A percentile compares a stretch with the other conserved stretches of the same genome.
phyloP scores from a whole-genome alignment of 306 rosid species.

The Astragalus membranaceus region DNA sequence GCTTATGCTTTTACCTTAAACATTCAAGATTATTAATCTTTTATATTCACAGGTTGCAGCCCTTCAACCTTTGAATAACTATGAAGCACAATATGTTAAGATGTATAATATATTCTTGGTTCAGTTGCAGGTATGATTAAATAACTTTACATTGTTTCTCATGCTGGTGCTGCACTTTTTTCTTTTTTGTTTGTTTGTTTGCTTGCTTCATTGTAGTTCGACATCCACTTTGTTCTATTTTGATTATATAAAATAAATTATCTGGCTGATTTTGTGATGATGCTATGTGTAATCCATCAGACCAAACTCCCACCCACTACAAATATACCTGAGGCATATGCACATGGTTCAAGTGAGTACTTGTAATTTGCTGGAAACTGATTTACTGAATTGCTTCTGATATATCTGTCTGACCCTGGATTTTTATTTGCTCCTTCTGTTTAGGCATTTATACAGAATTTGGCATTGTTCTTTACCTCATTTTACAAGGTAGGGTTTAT shows the following conservation, averaged over 20 bases:
- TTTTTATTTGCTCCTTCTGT: background rate
- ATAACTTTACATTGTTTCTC: background rate
- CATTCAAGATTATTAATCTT: background rate
- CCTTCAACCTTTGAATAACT: constrained; percentile 68
- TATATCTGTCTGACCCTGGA: background rate
- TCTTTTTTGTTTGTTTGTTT: too few relatives aligned
- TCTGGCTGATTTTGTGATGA: background rate
- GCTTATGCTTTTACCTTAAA: background rate
- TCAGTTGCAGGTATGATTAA: constrained; percentile 74
- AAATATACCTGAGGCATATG: constrained; percentile 89
- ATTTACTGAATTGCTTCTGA: background rate
- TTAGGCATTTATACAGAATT: constrained; percentile 88
- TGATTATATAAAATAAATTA: background rate
- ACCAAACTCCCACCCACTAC: constrained; percentile 70
- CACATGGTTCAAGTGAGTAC: constrained; percentile 76
- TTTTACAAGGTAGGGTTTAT: constrained; percentile 60
- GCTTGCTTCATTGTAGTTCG: too few relatives aligned
- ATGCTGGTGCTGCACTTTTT: background rate
- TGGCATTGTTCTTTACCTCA: constrained; percentile 90
- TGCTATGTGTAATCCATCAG: constrained; percentile 27
- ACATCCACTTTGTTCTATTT: background rate
- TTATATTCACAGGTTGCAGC: constrained; percentile 72
- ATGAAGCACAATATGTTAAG: constrained; percentile 69
- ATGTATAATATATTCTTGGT: constrained; percentile 86
- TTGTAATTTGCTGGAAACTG: constrained; percentile 11